Base-by-base conservation (phyloP, 1,284 basidiomycete genomes). In the Cryptococcus sp. region DNA sequence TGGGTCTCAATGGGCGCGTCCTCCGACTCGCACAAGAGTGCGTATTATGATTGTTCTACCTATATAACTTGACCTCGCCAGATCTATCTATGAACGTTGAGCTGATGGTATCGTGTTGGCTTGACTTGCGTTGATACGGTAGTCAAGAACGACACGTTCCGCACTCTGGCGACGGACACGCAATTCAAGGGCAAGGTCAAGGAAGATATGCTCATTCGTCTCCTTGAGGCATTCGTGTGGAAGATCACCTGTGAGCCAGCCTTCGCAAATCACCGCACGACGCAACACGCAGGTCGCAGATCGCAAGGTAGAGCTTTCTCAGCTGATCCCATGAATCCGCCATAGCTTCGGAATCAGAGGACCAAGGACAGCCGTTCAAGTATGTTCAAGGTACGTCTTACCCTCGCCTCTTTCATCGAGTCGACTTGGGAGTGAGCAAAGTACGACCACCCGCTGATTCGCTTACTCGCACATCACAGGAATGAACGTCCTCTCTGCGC, bases 181-280 rank as follows among this genome's bases (percentile, higher is more conserved):
- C 90, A 90, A 10, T 99, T 98, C 82, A 94, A 95, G 78, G 90
- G 92, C 71, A 87, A 90, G 53, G 95, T 99, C 17, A 86, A 89
- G 35, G 93, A 98, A 77, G 93, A 94, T 67, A 95, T 94, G 90
- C 85, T 98, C n/a, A 88, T 98, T 60, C 85, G 95, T 25, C 79
- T 97, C 16, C 81, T 99, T 25, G 95, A 99, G 73, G 95, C 94
- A 0, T 98, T 97, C 76, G 94, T 96, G 3, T 99, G 95, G 95
- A 84, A 90, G 67, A 89, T 78, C 84, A 90, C 66, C 17, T 89
- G 91, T 90, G 57, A 19, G 70, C 17, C 16, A 44, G 47, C 50
- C 60, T 48, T 6, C n/a, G 50, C 16, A 31, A 3, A 6, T 25
- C 6, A 25, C 25, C 25, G 6, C 25, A 25, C 25, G 25, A 25